Evolutionary conservation across 306 rosid genomes (phyloP).

Genomic region (Inga oerstediana): DNA sequence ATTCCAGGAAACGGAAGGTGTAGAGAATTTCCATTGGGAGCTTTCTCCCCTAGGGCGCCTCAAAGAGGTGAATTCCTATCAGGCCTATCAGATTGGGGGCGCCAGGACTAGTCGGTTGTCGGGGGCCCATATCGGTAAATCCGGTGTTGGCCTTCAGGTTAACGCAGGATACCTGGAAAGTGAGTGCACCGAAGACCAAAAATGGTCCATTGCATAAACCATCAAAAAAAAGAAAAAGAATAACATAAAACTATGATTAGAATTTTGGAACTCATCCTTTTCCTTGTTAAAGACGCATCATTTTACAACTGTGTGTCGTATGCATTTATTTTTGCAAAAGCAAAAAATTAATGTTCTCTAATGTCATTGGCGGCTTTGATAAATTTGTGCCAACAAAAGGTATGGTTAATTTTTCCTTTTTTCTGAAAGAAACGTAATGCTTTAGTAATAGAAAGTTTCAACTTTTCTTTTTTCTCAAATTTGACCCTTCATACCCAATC

Average conservation of each 20-base stretch:
- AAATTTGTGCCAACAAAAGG: slow-evolving; percentile 27
- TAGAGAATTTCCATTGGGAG: too few species aligned
- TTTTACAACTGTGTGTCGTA: neutral
- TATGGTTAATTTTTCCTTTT: neutral
- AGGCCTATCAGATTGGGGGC: too few species aligned
- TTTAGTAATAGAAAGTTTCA: neutral
- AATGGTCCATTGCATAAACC: too few species aligned
- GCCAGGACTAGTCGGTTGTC: too few species aligned
- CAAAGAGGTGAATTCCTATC: too few species aligned
- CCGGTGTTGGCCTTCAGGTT: too few species aligned
- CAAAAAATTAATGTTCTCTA: neutral
- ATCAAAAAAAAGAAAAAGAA: too few species aligned
- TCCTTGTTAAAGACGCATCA: neutral
- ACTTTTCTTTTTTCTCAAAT: neutral
- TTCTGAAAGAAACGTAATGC: neutral
- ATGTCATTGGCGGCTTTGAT: neutral
- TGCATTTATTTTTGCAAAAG: neutral
- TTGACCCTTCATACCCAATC: neutral
- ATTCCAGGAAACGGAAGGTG: too few species aligned
- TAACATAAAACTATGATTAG: neutral
- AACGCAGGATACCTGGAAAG: too few species aligned
- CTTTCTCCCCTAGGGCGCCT: too few species aligned
- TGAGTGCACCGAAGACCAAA: too few species aligned
- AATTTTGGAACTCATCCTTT: neutral
- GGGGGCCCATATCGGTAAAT: too few species aligned